A percentile compares a stretch with the other conserved stretches of the same genome.
Conservation (phyloP, 768 basidiomycete genomes). For the Sutorius australiensis region DNA sequence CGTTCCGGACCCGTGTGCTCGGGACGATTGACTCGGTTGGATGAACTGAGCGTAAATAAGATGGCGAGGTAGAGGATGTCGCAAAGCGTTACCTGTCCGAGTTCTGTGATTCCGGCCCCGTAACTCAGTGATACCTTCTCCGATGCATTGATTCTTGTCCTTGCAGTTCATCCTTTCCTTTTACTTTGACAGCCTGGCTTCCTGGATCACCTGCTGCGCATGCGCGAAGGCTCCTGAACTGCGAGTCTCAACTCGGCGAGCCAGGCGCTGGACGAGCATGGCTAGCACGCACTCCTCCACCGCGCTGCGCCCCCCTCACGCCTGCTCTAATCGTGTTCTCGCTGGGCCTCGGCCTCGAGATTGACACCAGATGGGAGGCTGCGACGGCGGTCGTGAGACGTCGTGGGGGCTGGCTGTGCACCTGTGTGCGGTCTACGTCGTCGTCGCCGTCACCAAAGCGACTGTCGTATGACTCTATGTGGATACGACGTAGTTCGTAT, state of each 20-base stretch:
- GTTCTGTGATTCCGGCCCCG: slow-evolving; percentile 66
- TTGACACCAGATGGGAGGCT: slow-evolving; percentile 67
- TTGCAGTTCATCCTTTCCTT: slow-evolving; percentile 18
- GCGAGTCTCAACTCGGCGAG: slow-evolving; percentile 74
- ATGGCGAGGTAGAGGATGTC: slow-evolving; percentile 39
- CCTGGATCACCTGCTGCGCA: slow-evolving; percentile 77
- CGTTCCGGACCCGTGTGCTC: slow-evolving; percentile 15
- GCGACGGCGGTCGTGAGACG: slow-evolving; percentile 49
- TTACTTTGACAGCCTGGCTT: slow-evolving; percentile 57
- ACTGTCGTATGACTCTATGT: slow-evolving; percentile 24
- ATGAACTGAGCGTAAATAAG: slow-evolving; percentile 41
- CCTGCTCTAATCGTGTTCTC: slow-evolving; percentile 71
- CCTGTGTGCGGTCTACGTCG: slow-evolving; percentile 22
- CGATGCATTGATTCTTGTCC: slow-evolving; percentile 54
- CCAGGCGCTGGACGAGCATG: slow-evolving; percentile 48
- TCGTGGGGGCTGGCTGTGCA: slow-evolving; percentile 47
- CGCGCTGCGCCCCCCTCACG: slow-evolving; percentile 62
- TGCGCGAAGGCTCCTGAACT: slow-evolving; percentile 73
- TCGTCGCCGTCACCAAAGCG: slow-evolving; percentile 31
- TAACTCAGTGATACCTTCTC: slow-evolving; percentile 68
- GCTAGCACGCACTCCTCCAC: slow-evolving; percentile 74
- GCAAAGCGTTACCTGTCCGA: slow-evolving; percentile 70
- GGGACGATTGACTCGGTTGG: slow-evolving; percentile 46
- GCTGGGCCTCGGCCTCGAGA: slow-evolving; percentile 74
- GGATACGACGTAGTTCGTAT: no score